Evolutionary conservation across 306 rosid species (phyloP).

Genomic region (Comarum palustre): DNA sequence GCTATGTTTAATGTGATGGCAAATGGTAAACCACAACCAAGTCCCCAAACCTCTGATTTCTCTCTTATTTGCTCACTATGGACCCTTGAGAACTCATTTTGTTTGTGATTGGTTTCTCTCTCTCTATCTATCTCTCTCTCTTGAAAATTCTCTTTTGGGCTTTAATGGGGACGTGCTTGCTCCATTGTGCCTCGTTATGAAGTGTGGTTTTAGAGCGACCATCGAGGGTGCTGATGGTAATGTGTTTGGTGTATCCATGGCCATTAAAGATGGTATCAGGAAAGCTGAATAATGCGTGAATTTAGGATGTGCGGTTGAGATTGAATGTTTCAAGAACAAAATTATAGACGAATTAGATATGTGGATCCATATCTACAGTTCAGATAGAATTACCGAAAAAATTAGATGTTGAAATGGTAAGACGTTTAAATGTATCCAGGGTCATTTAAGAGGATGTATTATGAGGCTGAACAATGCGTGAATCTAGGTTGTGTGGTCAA

Average conservation of each 20-base stretch:
- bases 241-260: background rate
- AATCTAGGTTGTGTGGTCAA: no score
- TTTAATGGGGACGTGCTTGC: background rate
- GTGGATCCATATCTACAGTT: no score
- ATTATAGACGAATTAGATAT: no score
- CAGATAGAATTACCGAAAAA: no score
- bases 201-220: background rate
- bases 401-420: no score
- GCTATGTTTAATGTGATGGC: background rate
- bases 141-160: background rate
- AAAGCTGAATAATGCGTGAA: no score
- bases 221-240: background rate
- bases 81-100: background rate
- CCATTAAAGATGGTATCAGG: background rate
- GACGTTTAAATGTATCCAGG: no score
- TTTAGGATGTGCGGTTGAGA: no score
- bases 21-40: background rate
- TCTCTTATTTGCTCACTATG: background rate
- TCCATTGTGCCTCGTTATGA: background rate
- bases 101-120: background rate
- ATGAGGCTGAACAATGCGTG: no score
- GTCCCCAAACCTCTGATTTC: background rate
- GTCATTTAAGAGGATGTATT: no score
- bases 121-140: no score
- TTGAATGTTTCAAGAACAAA: no score